Evolutionary conservation across 768 basidiomycete species (phyloP).

Genomic region (Pleurotus pulmonarius): DNA sequence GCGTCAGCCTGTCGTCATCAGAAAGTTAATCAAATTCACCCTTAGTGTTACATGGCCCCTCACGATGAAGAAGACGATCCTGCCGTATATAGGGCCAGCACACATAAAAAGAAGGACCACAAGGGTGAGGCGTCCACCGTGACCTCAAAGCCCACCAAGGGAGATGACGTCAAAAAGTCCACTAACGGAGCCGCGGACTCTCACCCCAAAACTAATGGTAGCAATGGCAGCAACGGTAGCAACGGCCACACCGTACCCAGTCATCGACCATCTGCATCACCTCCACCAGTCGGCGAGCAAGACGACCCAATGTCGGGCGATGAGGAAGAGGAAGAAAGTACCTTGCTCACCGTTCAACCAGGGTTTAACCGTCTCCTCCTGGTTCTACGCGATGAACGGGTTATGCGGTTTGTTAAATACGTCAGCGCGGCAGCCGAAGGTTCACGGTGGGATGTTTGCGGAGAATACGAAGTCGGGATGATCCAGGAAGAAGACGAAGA

Average conservation of each 20-base stretch:
- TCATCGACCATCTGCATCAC: conserved; percentile 11
- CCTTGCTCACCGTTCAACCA: conserved; percentile 82
- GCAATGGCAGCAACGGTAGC: conserved; percentile 1
- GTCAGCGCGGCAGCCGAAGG: conserved; percentile 86
- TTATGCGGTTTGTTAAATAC: conserved; percentile 96
- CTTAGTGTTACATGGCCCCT: conserved; percentile 89
- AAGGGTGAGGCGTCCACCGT: conserved; percentile 17
- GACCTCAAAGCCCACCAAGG: conserved; percentile 1
- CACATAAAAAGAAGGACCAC: conserved; percentile 32
- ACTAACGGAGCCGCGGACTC: neutral
- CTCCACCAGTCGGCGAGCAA: conserved; percentile 26
- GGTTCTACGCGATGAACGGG: conserved; percentile 88
- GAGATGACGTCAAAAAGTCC: conserved; percentile 1
- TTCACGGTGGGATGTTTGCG: conserved; percentile 90
- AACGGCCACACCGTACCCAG: neutral
- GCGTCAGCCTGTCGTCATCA: neutral
- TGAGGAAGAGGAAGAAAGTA: conserved; percentile 70
- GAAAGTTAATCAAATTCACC: neutral
- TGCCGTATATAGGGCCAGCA: conserved; percentile 80
- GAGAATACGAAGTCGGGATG: conserved; percentile 89
- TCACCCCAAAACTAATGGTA: neutral
- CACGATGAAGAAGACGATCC: conserved; percentile 96
- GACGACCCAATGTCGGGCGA: conserved; percentile 39
- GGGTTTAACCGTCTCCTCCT: conserved; percentile 87
- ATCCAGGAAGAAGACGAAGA: conserved; percentile 60